Base-by-base conservation (phyloP, 1,139 yeast species). In the Hansenula lynferdii region DNA sequence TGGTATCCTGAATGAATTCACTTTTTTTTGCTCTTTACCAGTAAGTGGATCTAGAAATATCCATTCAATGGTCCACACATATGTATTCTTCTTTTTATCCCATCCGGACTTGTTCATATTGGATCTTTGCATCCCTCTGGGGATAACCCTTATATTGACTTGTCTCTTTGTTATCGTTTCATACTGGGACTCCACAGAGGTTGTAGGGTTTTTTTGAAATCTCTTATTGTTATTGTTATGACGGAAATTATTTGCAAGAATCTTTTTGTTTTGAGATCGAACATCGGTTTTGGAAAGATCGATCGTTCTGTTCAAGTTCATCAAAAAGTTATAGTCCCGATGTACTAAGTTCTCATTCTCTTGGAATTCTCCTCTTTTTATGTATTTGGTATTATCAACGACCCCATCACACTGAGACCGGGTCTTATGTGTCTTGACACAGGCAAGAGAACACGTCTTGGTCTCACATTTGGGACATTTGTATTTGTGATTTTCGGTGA, bases 11-110 rank as follows among this genome's bases (percentile, higher is more conserved):
- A 40, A 43, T 11, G 47, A 38, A n/a, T n/a, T n/a, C 1, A 41
- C 35, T 6, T 35, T 42, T 27, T 35, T 41, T 5, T 29, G 34
- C 4, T 43, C 48, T 6, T 28, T 24, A 0, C 50, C 51, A 11
- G 39, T 40, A 1, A 41, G 47, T 11, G 46, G 34, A 25, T 65
- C 62, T n/a, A 72, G 51, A 8, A 77, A 51, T 0, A 74, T 57
- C 85, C 89, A 82, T 56, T 89, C 95, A 0, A 87, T 60, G 0
- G 96, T 82, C 96, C 97, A 89, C 17, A 74, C 73, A 56, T 75
- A 82, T 21, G 74, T 60, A 33, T 78, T 75, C 47, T 69, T 64
- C 49, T 75, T 73, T 56, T 79, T 79, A 53, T 86, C 92, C 70
- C 79, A 85, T 2, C 83, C 81, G 1, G 92, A 75, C 51, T 80